Conservation (phyloP, 1,284 basidiomycete genomes). For the Gastroboletus turbinatus region DNA sequence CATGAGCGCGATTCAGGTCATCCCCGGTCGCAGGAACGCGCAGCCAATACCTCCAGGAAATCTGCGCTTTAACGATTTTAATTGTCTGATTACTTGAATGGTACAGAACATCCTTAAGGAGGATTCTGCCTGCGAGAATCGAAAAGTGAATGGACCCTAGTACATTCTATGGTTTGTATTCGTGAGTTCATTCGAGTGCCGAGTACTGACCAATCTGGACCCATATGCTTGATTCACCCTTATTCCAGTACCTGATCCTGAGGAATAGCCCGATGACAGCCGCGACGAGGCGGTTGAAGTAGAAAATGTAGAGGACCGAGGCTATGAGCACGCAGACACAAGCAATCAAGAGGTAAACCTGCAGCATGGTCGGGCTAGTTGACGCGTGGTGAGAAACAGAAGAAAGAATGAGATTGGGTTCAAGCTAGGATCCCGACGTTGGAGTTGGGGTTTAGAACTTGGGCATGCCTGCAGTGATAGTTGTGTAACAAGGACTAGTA, state of each 20-base stretch:
- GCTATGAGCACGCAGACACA: slow-evolving; percentile 71
- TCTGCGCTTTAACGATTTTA: slow-evolving; percentile 75
- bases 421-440: not conserved
- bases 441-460: slow-evolving; percentile 1
- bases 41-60: slow-evolving; percentile 93
- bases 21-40: slow-evolving; percentile 66
- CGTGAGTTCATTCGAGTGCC: not conserved
- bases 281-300: slow-evolving; percentile 83
- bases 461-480: slow-evolving; percentile 1
- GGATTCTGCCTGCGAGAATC: slow-evolving; percentile 80
- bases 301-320: slow-evolving; percentile 82
- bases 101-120: slow-evolving; percentile 84
- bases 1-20: slow-evolving; percentile 57
- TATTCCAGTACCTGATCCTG: slow-evolving; percentile 70
- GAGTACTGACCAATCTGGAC: slow-evolving; percentile 66
- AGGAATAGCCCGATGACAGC: slow-evolving; percentile 59
- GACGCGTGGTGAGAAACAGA: slow-evolving; percentile 14
- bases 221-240: slow-evolving; percentile 69
- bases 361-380: slow-evolving; percentile 45
- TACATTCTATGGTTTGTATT: not conserved
- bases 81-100: slow-evolving; percentile 89
- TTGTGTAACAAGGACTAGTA: not conserved
- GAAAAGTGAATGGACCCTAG: slow-evolving; percentile 86
- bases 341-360: slow-evolving; percentile 64
- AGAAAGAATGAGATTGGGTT: not conserved